Conservation (phyloP, 257 asterid species). For the Fraxinus cuspidata region DNA sequence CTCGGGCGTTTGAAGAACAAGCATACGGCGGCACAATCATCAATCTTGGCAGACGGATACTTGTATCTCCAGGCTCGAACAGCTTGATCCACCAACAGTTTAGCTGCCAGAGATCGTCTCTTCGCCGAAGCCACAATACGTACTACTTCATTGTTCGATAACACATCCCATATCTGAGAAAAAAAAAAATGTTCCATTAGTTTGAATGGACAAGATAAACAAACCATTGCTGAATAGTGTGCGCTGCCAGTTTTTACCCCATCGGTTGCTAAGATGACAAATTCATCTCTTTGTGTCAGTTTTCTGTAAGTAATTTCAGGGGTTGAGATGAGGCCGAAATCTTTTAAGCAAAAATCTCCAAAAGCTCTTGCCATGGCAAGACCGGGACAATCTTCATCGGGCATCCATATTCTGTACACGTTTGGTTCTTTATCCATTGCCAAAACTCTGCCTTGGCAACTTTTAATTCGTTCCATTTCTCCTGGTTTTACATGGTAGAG, state of each 20-base stretch:
- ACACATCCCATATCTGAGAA: constrained; percentile 80
- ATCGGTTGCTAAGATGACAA: constrained; percentile 82
- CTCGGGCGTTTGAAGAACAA: constrained; percentile 64
- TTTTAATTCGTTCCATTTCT: constrained; percentile 59
- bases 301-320: constrained; percentile 64
- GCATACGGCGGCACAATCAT: constrained; percentile 73
- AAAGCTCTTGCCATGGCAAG: constrained; percentile 94
- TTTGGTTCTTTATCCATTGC: constrained; percentile 85
- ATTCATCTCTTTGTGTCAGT: constrained; percentile 64
- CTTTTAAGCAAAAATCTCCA: constrained; percentile 89
- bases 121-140: constrained; percentile 59
- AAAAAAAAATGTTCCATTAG: neutral
- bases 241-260: constrained; percentile 57
- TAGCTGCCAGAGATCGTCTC: constrained; percentile 67
- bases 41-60: constrained; percentile 68
- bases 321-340: constrained; percentile 71
- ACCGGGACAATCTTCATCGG: constrained; percentile 88
- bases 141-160: constrained; percentile 67
- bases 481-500: constrained; percentile 35
- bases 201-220: neutral
- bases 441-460: constrained; percentile 70
- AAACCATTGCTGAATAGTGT: neutral
- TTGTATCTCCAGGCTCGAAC: constrained; percentile 66
- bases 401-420: constrained; percentile 87
- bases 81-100: constrained; percentile 60